Evolutionary conservation across 345 rosid species (phyloP).

Genomic region (Salix arbutifolia): DNA sequence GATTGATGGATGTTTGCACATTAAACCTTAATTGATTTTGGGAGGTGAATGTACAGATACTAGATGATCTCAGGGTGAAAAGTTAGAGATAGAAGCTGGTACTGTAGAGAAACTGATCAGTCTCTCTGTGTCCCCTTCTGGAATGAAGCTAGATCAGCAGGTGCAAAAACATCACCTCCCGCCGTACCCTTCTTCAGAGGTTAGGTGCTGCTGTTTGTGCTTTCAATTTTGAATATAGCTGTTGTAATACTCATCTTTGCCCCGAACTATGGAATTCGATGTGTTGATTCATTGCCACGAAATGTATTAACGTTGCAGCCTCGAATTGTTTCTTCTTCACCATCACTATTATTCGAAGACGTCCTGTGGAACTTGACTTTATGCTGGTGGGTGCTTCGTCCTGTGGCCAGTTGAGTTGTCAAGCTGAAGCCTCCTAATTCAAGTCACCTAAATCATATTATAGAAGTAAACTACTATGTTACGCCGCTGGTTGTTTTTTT

Average conservation of each 20-base stretch:
- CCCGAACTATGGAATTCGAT: not conserved
- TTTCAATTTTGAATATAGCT: not conserved
- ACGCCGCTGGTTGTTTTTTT: too few species aligned
- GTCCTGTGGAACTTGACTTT: not conserved
- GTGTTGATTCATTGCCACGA: not conserved
- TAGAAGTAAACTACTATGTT: too few species aligned
- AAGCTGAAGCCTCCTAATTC: not conserved
- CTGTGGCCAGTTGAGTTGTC: not conserved
- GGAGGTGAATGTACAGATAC: constrained; percentile 37
- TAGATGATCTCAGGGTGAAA: constrained; percentile 18
- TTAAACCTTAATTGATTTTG: constrained; percentile 14
- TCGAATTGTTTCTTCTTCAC: not conserved
- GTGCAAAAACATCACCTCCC: constrained; percentile 2
- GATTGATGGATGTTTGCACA: constrained; percentile 7
- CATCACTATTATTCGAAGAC: not conserved
- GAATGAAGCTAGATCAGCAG: constrained; percentile 7
- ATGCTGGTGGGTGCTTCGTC: not conserved
- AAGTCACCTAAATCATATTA: too few species aligned
- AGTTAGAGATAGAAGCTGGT: constrained; percentile 13
- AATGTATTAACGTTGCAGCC: not conserved
- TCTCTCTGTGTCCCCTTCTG: not conserved
- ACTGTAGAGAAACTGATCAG: constrained; percentile 17
- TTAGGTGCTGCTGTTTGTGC: not conserved
- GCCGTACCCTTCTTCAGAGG: not conserved
- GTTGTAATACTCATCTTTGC: not conserved